phyloP scores from a whole-genome alignment of 768 basidiomycete genomes.

The Boletus sp. region DNA sequence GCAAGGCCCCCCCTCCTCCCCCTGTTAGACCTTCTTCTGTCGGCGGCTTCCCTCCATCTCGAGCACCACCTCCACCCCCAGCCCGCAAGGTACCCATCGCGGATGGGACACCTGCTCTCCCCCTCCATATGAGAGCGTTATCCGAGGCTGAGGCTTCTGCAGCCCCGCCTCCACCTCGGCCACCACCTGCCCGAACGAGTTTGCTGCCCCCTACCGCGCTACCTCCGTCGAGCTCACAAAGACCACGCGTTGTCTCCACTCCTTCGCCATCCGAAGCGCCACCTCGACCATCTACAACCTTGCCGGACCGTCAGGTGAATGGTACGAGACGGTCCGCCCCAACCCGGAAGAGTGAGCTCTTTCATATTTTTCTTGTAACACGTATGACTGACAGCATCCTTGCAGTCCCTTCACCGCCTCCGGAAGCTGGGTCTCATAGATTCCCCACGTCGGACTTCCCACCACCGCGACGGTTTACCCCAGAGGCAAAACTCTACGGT shows the following conservation, averaged over 20 bases:
- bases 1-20: constrained; percentile 43
- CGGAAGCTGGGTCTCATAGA: constrained; percentile 62
- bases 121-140: constrained; percentile 40
- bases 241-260: constrained; percentile 25
- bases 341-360: constrained; percentile 46
- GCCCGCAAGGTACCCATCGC: constrained; percentile 34
- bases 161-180: constrained; percentile 31
- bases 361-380: neutral
- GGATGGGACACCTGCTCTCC: constrained; percentile 30
- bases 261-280: constrained; percentile 22
- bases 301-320: constrained; percentile 23
- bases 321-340: constrained; percentile 36
- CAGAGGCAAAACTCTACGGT: constrained; percentile 50
- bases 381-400: constrained; percentile 13
- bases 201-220: constrained; percentile 16
- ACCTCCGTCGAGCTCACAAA: constrained; percentile 15
- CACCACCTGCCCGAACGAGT: constrained; percentile 25
- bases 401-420: constrained; percentile 54
- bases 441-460: constrained; percentile 81
- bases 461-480: constrained; percentile 62
- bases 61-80: constrained; percentile 39
- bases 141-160: constrained; percentile 41
- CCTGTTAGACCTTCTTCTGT: constrained; percentile 40
- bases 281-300: constrained; percentile 5
- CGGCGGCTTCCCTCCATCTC: constrained; percentile 22